Conservation (phyloP, 2,329 filamentous ascomycete species). For the Calonectria fujianensis region DNA sequence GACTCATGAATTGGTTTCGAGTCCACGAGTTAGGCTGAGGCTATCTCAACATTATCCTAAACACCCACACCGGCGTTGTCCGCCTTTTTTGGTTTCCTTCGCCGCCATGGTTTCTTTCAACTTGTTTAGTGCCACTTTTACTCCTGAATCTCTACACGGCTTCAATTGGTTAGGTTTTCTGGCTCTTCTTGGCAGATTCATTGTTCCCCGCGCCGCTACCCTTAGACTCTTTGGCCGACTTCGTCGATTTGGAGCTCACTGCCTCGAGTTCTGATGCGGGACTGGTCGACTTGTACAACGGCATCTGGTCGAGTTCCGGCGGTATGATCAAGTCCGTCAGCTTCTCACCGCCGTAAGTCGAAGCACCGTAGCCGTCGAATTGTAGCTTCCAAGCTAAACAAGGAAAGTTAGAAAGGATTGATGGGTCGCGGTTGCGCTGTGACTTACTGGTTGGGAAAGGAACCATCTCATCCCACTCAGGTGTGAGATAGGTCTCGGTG, state of each 20-base stretch:
- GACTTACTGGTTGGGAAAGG: slow-evolving; percentile 47
- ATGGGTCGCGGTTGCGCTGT: too few species aligned
- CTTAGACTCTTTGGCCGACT: neutral
- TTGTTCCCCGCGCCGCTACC: too few species aligned
- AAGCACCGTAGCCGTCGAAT: slow-evolving; percentile 43
- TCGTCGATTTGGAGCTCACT: neutral
- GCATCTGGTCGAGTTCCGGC: neutral
- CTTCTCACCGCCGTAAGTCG: slow-evolving; percentile 23
- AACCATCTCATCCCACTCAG: slow-evolving; percentile 50
- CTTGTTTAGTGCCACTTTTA: neutral
- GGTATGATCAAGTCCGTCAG: neutral
- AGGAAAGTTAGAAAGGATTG: neutral
- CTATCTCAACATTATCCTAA: neutral
- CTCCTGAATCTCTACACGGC: neutral
- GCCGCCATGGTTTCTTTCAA: neutral
- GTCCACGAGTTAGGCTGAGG: neutral
- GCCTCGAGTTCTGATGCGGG: neutral
- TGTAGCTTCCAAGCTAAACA: slow-evolving; percentile 38
- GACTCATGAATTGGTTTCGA: neutral
- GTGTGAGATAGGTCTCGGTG: slow-evolving; percentile 46
- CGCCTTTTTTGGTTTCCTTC: neutral
- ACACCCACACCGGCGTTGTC: neutral
- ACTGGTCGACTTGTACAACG: slow-evolving; percentile 25
- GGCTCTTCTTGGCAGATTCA: too few species aligned
- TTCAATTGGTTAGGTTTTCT: neutral